Evolutionary conservation across 495 filamentous ascomycete species (phyloP).

Genomic region (Rhypophila decipiens): DNA sequence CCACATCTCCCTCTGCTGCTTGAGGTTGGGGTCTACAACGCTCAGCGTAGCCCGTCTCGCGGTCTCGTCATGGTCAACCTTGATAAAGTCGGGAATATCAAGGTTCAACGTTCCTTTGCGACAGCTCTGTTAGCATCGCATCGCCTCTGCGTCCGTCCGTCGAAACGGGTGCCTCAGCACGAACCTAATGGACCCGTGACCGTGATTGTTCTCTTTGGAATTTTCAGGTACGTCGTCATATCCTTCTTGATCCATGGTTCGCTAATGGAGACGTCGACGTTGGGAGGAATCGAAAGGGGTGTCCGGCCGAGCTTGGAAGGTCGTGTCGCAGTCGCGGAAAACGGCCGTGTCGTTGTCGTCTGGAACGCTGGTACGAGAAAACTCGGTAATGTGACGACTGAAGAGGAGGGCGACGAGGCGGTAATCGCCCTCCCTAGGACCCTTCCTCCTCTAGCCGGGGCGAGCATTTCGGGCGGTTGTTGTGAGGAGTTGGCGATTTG

Average conservation of each 20-base stretch:
- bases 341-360: constrained; percentile 45
- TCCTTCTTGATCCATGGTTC: constrained; percentile 50
- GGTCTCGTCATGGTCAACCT: constrained; percentile 56
- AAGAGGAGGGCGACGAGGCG: constrained; percentile 21
- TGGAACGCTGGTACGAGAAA: constrained; percentile 75
- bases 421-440: constrained; percentile 33
- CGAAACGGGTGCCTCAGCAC: constrained; percentile 6
- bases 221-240: constrained; percentile 42
- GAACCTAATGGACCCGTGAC: constrained; percentile 71
- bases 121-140: too few relatives aligned
- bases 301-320: constrained; percentile 79
- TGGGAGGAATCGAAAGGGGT: constrained; percentile 74
- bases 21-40: constrained; percentile 54
- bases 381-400: constrained; percentile 47
- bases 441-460: constrained; percentile 40
- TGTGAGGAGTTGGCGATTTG: constrained; percentile 1
- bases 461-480: constrained; percentile 36
- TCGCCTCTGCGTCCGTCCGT: too few relatives aligned
- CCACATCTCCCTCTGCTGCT: constrained; percentile 94
- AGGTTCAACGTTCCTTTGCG: constrained; percentile 71
- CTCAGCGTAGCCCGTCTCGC: constrained; percentile 56
- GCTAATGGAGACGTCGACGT: constrained; percentile 66
- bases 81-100: constrained; percentile 64
- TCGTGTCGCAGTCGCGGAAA: constrained; percentile 60
- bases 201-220: constrained; percentile 56